Conservation (phyloP, 768 basidiomycete species). For the Russula compacta region DNA sequence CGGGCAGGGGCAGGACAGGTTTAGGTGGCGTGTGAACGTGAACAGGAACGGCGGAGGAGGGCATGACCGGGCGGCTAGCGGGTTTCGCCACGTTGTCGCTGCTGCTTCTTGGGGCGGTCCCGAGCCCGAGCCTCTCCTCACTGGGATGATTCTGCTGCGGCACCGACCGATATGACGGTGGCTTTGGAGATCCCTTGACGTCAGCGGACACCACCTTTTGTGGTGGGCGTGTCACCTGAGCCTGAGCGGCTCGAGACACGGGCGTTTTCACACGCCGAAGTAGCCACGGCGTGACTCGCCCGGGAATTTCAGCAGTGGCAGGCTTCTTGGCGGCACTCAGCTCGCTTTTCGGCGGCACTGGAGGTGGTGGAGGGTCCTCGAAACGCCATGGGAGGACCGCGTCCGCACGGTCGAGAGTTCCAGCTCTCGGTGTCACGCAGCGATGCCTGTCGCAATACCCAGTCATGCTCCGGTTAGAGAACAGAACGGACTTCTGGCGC, state of each 20-base stretch:
- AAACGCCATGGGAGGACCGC: background rate
- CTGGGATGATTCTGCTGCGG: background rate
- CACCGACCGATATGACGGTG: background rate
- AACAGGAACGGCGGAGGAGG: background rate
- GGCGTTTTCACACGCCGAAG: conserved; percentile 4
- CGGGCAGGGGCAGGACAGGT: background rate
- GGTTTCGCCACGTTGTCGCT: background rate
- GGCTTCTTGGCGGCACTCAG: background rate
- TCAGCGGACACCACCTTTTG: background rate
- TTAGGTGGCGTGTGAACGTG: background rate
- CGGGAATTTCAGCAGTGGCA: background rate
- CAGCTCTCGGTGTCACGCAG: conserved; percentile 5
- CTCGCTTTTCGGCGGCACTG: background rate
- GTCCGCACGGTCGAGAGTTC: background rate
- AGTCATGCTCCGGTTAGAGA: background rate
- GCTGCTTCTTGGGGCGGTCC: background rate
- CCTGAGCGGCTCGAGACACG: background rate
- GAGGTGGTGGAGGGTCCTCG: background rate
- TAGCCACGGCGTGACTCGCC: conserved; percentile 14
- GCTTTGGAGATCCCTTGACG: background rate
- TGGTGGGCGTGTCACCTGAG: background rate
- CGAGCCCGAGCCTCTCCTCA: background rate
- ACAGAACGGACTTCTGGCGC: background rate
- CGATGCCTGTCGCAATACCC: background rate
- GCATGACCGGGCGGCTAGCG: background rate